These are phyloP conservation scores for Pseudogymnoascus sp. DNA, from an alignment of 2,329 filamentous ascomycete species.

Conservation along the genomic window DNA sequence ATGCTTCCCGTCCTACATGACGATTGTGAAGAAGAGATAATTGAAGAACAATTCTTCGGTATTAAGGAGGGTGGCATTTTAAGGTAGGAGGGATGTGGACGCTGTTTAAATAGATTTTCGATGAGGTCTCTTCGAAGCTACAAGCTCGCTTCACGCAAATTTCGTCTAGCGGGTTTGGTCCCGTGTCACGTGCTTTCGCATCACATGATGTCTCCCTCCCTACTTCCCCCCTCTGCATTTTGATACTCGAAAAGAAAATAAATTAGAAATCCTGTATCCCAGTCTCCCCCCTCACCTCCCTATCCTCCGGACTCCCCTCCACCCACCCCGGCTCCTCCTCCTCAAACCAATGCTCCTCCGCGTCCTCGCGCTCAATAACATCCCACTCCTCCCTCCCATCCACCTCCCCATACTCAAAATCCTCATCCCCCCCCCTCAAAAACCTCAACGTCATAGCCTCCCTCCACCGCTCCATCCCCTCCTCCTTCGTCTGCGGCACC, in stretches of 20 bases:
- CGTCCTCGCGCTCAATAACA: constrained; percentile 25
- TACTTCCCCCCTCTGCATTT: not conserved
- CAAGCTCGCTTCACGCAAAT: constrained; percentile 6
- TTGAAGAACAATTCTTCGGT: constrained; percentile 4
- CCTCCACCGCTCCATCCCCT: constrained; percentile 27
- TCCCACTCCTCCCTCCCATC: constrained; percentile 27
- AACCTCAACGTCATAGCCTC: constrained; percentile 28
- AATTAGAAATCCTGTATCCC: constrained; percentile 28
- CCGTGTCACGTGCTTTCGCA: not conserved
- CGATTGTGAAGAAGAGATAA: not conserved
- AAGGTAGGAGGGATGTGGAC: not conserved
- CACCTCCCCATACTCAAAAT: constrained; percentile 26
- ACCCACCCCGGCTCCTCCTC: constrained; percentile 28
- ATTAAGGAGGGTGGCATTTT: constrained; percentile 6
- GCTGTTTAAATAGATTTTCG: constrained; percentile 6
- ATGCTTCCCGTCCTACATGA: constrained; percentile 6
- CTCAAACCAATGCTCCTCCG: constrained; percentile 29
- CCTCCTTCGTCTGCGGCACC: constrained; percentile 24
- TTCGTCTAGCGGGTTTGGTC: not conserved
- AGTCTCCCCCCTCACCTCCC: constrained; percentile 23
- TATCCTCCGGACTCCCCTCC: constrained; percentile 9
- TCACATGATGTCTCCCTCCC: not conserved
- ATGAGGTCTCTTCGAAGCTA: constrained; percentile 2
- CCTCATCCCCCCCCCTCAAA: constrained; percentile 26
- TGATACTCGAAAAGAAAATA: not conserved